A percentile compares a stretch with the other conserved stretches of the same genome.
phyloP scores from a whole-genome alignment of 345 rosid genomes.

The Crucihimalaya himalaica region DNA sequence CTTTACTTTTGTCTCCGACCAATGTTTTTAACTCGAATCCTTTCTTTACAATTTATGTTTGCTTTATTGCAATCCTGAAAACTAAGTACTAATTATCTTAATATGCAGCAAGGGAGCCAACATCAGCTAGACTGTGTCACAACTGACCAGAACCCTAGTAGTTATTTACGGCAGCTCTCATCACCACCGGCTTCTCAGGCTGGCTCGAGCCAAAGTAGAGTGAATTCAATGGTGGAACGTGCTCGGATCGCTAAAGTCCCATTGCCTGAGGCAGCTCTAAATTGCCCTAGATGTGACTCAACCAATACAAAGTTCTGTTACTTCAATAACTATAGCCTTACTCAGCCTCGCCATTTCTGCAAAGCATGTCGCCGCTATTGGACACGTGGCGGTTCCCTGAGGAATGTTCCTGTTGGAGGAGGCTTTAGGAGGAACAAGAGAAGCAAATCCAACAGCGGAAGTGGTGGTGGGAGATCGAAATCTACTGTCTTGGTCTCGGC shows the following conservation, averaged over 20 bases:
- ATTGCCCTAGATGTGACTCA: slow-evolving; percentile 86
- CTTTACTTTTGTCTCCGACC: slow-evolving; percentile 21
- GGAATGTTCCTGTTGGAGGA: slow-evolving; percentile 87
- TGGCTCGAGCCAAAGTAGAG: slow-evolving; percentile 45
- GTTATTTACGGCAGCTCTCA: slow-evolving; percentile 17
- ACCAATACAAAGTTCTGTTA: slow-evolving; percentile 85
- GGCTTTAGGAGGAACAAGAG: slow-evolving; percentile 82
- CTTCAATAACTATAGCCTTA: slow-evolving; percentile 77
- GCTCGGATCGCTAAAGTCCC: slow-evolving; percentile 64
- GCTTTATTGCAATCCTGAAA: slow-evolving; percentile 8
- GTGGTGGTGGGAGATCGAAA: slow-evolving; percentile 21
- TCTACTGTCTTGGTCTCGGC: slow-evolving; percentile 31
- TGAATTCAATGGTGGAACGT: slow-evolving; percentile 77
- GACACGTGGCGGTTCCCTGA: slow-evolving; percentile 82
- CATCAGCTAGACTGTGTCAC: slow-evolving; percentile 30
- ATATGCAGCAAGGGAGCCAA: slow-evolving; percentile 40
- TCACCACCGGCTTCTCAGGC: slow-evolving; percentile 35
- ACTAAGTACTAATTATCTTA: not conserved
- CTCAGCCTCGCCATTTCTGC: slow-evolving; percentile 89
- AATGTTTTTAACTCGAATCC: slow-evolving; percentile 24
- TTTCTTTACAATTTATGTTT: not conserved
- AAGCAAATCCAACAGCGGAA: slow-evolving; percentile 42
- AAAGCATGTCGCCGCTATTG: slow-evolving; percentile 85
- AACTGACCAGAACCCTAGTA: slow-evolving; percentile 36
- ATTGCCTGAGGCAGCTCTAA: slow-evolving; percentile 62